phyloP scores from a whole-genome alignment of 352 stramenopile species.

The Phytopythium aichiense region DNA sequence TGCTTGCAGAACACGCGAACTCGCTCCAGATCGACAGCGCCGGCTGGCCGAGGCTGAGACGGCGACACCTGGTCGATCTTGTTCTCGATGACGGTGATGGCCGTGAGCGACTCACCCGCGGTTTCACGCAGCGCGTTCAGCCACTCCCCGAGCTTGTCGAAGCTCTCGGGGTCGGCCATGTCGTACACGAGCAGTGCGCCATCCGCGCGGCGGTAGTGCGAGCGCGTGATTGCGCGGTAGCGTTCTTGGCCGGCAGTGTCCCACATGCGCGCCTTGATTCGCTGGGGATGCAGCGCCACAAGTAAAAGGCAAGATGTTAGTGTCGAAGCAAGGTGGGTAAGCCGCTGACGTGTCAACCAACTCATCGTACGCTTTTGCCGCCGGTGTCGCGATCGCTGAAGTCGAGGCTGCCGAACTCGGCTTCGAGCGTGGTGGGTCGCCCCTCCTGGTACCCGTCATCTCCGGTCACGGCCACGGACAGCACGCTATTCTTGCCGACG shows the following conservation, averaged over 20 bases:
- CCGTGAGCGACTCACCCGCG: constrained; percentile 77
- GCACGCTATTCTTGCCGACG: constrained; percentile 75
- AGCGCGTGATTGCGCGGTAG: constrained; percentile 88
- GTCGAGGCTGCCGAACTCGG: constrained; percentile 72
- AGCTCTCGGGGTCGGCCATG: constrained; percentile 82
- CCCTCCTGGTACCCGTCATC: constrained; percentile 63
- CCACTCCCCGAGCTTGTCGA: constrained; percentile 86
- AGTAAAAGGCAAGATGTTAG: background rate
- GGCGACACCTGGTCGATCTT: constrained; percentile 76
- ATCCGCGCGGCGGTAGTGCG: constrained; percentile 81
- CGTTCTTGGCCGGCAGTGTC: constrained; percentile 87
- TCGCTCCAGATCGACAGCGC: constrained; percentile 40
- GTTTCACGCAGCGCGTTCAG: constrained; percentile 85
- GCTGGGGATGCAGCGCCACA: constrained; percentile 8
- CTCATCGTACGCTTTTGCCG: background rate
- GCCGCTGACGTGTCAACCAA: background rate
- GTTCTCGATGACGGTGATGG: constrained; percentile 89
- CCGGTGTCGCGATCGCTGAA: constrained; percentile 42
- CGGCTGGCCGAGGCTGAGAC: constrained; percentile 6
- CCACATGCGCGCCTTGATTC: constrained; percentile 84
- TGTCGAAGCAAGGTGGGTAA: background rate
- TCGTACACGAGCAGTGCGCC: constrained; percentile 91
- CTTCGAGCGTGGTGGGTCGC: constrained; percentile 57
- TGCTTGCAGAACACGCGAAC: constrained; percentile 53
- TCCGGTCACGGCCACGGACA: constrained; percentile 58